Evolutionary conservation across 78 protist genomes (phyloP).

Genomic region (Salpingoeca rosetta): DNA sequence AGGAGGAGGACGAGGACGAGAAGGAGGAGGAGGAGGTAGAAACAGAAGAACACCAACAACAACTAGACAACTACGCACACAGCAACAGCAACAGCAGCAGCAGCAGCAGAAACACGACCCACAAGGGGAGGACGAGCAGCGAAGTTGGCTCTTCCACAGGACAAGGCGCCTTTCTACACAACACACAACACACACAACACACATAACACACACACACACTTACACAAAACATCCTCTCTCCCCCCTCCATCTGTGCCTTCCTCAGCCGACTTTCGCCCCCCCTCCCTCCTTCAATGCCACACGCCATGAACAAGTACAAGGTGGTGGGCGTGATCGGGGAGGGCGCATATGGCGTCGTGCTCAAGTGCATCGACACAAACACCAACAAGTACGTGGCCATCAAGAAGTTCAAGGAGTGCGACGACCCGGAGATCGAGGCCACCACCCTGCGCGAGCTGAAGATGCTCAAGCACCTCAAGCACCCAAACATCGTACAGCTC

Average conservation of each 20-base stretch:
- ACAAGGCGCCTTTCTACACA: background rate
- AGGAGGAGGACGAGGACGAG: too few relatives aligned
- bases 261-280: background rate
- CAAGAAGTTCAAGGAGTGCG: conserved; percentile 59
- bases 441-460: conserved; percentile 51
- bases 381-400: conserved; percentile 54
- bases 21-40: too few relatives aligned
- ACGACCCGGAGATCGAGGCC: conserved; percentile 43
- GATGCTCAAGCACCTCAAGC: conserved; percentile 48
- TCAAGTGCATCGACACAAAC: conserved; percentile 48
- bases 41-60: too few relatives aligned
- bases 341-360: conserved; percentile 78
- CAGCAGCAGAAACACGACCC: too few relatives aligned
- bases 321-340: conserved; percentile 47
- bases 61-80: too few relatives aligned
- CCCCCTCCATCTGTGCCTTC: background rate
- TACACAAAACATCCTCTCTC: background rate
- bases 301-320: conserved; percentile 40
- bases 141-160: too few relatives aligned
- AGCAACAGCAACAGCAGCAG: too few relatives aligned
- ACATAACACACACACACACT: background rate
- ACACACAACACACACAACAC: background rate
- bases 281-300: background rate
- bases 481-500: conserved; percentile 52
- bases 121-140: too few relatives aligned